A percentile compares a stretch with the other conserved stretches of the same genome.
These are phyloP conservation scores for Angophora floribunda DNA, from an alignment of 345 rosid genomes.

Conservation along the genomic window DNA sequence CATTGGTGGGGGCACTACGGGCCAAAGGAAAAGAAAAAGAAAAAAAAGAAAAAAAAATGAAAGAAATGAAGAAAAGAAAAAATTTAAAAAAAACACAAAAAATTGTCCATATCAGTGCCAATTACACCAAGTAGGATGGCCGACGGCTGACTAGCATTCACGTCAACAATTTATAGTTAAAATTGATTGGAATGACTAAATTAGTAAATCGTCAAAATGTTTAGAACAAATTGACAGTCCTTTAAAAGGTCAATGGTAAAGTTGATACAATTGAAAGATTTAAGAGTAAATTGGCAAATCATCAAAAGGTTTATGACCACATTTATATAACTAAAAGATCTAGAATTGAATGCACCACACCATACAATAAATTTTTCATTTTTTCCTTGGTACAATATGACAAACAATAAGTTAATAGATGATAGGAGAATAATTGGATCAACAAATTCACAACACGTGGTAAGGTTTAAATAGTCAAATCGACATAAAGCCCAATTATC, in stretches of 20 bases:
- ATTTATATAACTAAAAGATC: rapidly evolving
- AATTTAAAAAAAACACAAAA: neutral
- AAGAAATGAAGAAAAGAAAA: neutral
- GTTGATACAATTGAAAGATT: neutral
- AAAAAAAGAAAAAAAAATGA: neutral
- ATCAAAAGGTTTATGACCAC: rapidly evolving
- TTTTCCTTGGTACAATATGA: rapidly evolving
- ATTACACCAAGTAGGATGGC: neutral
- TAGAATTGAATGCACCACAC: rapidly evolving
- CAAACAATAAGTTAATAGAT: neutral
- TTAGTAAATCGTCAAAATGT: too few relatives aligned
- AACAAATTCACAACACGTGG: neutral
- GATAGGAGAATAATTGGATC: neutral
- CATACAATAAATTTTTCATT: rapidly evolving
- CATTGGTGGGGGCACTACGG: neutral
- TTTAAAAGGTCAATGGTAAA: neutral
- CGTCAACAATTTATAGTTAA: rapidly evolving
- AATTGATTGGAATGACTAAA: too few relatives aligned
- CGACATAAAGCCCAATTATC: neutral
- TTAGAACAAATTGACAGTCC: too few relatives aligned
- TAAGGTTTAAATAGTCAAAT: neutral
- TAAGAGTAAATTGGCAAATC: neutral
- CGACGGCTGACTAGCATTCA: rapidly evolving
- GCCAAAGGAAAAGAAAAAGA: neutral
- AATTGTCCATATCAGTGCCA: neutral